Evolutionary conservation across 345 rosid genomes (phyloP).

Genomic region (Gossypium mustelinum): DNA sequence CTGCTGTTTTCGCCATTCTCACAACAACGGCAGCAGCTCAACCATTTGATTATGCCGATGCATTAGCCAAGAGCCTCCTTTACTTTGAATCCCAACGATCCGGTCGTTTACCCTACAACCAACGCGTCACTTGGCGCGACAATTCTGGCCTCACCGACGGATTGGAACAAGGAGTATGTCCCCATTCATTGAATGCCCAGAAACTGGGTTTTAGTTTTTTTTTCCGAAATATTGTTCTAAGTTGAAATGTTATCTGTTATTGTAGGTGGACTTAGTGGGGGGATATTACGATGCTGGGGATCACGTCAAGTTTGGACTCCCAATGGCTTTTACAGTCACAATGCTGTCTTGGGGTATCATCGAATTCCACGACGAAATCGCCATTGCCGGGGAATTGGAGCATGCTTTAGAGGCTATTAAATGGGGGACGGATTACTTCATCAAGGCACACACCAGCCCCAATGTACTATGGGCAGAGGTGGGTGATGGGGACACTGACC

Average conservation of each 20-base stretch:
- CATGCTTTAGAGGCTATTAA: conserved; percentile 74
- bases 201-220: not conserved
- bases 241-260: not conserved
- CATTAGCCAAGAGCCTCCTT: conserved; percentile 79
- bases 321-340: conserved; percentile 94
- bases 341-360: conserved; percentile 89
- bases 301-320: conserved; percentile 90
- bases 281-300: conserved; percentile 97
- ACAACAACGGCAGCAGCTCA: not conserved
- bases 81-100: conserved; percentile 95
- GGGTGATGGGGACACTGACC: conserved; percentile 93
- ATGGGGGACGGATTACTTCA: conserved; percentile 95
- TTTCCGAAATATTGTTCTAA: not conserved
- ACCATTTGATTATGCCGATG: conserved; percentile 59
- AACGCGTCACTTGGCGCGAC: conserved; percentile 84
- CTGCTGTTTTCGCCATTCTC: conserved; percentile 13
- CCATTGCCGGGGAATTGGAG: conserved; percentile 53
- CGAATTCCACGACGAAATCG: conserved; percentile 61
- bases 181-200: not conserved
- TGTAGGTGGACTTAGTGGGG: conserved; percentile 91
- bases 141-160: conserved; percentile 95
- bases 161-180: conserved; percentile 73
- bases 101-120: conserved; percentile 83
- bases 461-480: conserved; percentile 89
- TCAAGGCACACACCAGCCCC: conserved; percentile 84